phyloP scores from a whole-genome alignment of 306 rosid genomes.

The Pterocarpus macrocarpus region DNA sequence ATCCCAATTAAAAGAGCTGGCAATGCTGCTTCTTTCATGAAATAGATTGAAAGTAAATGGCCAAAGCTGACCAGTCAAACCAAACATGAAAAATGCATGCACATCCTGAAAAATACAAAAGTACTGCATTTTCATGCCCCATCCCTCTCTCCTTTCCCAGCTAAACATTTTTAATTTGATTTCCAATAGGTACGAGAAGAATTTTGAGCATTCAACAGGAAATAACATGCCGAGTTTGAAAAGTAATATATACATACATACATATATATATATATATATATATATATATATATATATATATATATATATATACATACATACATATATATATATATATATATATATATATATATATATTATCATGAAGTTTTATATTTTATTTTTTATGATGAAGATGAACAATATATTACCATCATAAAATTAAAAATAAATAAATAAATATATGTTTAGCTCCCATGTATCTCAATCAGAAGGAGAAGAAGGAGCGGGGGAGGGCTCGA shows the following conservation, averaged over 20 bases:
- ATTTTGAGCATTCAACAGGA: background rate
- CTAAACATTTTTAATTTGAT: background rate
- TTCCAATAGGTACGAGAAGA: background rate
- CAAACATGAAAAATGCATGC: slow-evolving; percentile 47
- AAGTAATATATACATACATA: no score
- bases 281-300: no score
- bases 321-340: no score
- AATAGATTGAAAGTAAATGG: background rate
- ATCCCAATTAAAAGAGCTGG: no score
- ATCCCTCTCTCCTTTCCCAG: background rate
- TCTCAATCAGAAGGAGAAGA: background rate
- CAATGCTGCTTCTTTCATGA: no score
- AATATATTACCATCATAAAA: background rate
- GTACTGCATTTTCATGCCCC: background rate
- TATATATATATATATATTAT: no score
- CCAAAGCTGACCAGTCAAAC: background rate
- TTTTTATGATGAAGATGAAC: no score
- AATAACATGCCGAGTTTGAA: no score
- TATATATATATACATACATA: no score
- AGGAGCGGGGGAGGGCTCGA: slow-evolving; percentile 56
- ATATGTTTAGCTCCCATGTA: background rate
- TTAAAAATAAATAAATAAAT: background rate
- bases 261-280: no score
- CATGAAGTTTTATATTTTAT: no score
- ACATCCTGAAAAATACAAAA: slow-evolving; percentile 11